Base-by-base conservation (phyloP, 1,284 basidiomycete genomes). In the Chiua sp. region DNA sequence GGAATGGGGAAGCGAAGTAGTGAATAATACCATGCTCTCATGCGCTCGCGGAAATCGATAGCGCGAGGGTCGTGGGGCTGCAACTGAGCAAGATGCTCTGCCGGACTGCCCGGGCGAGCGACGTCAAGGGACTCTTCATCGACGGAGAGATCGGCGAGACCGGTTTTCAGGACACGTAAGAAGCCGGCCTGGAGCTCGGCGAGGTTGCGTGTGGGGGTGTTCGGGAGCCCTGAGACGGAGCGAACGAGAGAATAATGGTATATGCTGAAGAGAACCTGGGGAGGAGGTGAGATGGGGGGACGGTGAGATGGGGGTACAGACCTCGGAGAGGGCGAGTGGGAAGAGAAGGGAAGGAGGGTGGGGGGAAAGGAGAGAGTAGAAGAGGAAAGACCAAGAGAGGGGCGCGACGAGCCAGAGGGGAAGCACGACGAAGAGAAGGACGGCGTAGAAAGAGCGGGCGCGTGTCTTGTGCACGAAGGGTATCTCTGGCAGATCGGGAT, bases 221-320 rank as follows among this genome's bases (percentile, higher is more conserved):
- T 82, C 26, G 82, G 77, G 13, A 82, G 81, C 2, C 79, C 77
- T 54, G 87, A 81, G 53, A 93, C 79, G 58, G 77, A 76, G 49
- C 72, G 76, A 35, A 82, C 80, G 44, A 94, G 82, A 61, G 81
- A 78, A 60, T 77, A 77, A 68, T 93, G 84, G 73, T 92, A 88
- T 47, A 93, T 70, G 62, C 88, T 90, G 76, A 96, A 97, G 61
- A 88, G 71, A n/a, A 87, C 83, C 91, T 95, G 70, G 33, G 39
- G 59, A 4, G 50, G 46, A 55, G 11, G 1, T 51, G 56, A 18
- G 55, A 8, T 1, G 52, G 56, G 13, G 59, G 47, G 46, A 50
- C 28, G 22, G n/a, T 1, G 11, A n/a, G 47, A 35, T 8, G 51
- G 32, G 22, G 15, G 30, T 11, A 62, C 68, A 57, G 57, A 90